Conservation (phyloP, 345 rosid species). For the Populus alba region DNA sequence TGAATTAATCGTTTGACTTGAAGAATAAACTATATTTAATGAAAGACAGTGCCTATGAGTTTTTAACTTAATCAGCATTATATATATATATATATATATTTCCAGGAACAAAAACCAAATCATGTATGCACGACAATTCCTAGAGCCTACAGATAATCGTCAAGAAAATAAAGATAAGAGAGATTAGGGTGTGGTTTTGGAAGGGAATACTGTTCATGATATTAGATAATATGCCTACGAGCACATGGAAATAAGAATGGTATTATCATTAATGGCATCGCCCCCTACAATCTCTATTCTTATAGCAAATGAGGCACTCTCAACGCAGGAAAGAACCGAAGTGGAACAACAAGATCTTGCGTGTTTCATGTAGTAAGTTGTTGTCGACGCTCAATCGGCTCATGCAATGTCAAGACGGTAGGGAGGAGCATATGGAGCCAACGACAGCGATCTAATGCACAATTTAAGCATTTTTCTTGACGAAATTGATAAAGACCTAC, state of each 20-base stretch:
- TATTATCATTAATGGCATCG: not conserved
- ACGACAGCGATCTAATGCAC: conserved; percentile 13
- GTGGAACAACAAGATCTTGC: conserved; percentile 16
- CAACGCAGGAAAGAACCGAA: not conserved
- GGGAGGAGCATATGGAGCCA: conserved; percentile 29
- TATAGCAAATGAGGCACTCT: not conserved
- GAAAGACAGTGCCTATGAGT: not conserved
- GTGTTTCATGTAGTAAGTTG: conserved; percentile 13
- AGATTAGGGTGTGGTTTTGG: not conserved
- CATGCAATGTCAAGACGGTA: conserved; percentile 15
- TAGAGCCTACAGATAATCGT: not conserved
- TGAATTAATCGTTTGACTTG: too few relatives aligned
- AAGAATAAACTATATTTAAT: too few relatives aligned
- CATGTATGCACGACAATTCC: not conserved
- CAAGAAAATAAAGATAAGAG: not conserved
- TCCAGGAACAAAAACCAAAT: too few relatives aligned
- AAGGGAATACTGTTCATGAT: not conserved
- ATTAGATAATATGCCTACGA: not conserved
- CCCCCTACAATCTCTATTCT: not conserved
- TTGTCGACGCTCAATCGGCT: conserved; percentile 16
- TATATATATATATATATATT: too few relatives aligned
- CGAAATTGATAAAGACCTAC: conserved; percentile 21
- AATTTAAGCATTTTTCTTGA: conserved; percentile 5
- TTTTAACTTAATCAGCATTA: too few relatives aligned
- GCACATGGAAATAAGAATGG: not conserved